A percentile compares a stretch with the other conserved stretches of the same genome.
Conservation (phyloP, 1,284 basidiomycete genomes). For the Volvariella surrecta region DNA sequence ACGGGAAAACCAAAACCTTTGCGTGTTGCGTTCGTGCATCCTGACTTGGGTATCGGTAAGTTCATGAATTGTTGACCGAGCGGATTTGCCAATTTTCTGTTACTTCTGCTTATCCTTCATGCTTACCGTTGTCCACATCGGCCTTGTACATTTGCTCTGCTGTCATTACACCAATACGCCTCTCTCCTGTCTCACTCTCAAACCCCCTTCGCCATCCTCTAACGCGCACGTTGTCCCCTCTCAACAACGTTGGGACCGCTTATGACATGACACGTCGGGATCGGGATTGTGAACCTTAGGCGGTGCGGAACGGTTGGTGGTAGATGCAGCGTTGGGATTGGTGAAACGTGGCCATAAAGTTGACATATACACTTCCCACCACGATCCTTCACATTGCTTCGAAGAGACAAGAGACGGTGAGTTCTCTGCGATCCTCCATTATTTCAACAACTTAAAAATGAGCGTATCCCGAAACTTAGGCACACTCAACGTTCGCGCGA, state of each 20-base stretch:
- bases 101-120: constrained; percentile 2
- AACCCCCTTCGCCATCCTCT: neutral
- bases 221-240: neutral
- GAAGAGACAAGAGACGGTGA: constrained; percentile 85
- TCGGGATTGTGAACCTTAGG: constrained; percentile 52
- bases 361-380: constrained; percentile 92
- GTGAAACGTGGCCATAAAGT: constrained; percentile 83
- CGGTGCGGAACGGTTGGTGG: constrained; percentile 90
- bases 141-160: too few relatives aligned
- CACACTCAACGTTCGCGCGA: constrained; percentile 74
- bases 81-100: neutral
- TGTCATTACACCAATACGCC: too few relatives aligned
- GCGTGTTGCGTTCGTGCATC: constrained; percentile 84
- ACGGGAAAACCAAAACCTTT: constrained; percentile 13
- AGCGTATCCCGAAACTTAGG: constrained; percentile 36
- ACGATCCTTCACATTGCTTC: constrained; percentile 80
- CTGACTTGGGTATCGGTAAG: constrained; percentile 89
- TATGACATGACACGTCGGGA: constrained; percentile 8
- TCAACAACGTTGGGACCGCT: constrained; percentile 4
- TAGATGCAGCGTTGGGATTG: constrained; percentile 90
- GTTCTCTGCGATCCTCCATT: constrained; percentile 4
- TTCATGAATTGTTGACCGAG: neutral
- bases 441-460: neutral
- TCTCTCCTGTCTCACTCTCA: too few relatives aligned
- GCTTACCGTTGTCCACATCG: neutral